A percentile compares a stretch with the other conserved stretches of the same genome.
Evolutionary conservation across 1,284 basidiomycete species (phyloP).

Genomic region (Boletus mariae): DNA sequence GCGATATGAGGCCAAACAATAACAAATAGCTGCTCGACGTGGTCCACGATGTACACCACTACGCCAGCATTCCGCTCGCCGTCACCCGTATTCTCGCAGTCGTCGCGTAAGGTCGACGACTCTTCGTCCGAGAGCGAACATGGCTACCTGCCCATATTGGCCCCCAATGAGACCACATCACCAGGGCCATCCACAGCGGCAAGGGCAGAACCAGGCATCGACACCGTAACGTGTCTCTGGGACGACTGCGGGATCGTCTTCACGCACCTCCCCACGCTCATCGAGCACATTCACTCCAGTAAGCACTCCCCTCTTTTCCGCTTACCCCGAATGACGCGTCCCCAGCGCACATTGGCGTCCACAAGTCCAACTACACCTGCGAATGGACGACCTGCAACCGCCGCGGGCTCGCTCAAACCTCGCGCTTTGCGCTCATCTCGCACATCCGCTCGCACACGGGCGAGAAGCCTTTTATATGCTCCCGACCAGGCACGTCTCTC

Average conservation of each 20-base stretch:
- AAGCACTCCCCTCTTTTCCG: conserved; percentile 21
- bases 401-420: conserved; percentile 78
- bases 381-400: conserved; percentile 83
- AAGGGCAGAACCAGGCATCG: conserved; percentile 23
- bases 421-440: conserved; percentile 82
- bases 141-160: conserved; percentile 3
- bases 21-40: conserved; percentile 18
- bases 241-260: conserved; percentile 73
- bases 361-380: conserved; percentile 84
- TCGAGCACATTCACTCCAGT: conserved; percentile 79
- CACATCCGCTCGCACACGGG: conserved; percentile 90
- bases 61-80: conserved; percentile 29
- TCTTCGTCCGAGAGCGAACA: conserved; percentile 27
- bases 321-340: background rate
- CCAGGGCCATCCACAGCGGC: conserved; percentile 28
- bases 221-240: conserved; percentile 71
- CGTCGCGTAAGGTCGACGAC: conserved; percentile 26
- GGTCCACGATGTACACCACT: conserved; percentile 26
- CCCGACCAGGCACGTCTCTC: conserved; percentile 59
- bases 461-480: conserved; percentile 88
- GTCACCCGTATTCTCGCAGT: conserved; percentile 30
- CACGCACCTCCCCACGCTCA: conserved; percentile 65
- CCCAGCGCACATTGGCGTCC: conserved; percentile 77
- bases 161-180: conserved; percentile 19
- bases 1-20: conserved; percentile 12